Evolutionary conservation across 2,329 filamentous ascomycete species (phyloP).

Genomic region (Phaeoacremonium minimum): DNA sequence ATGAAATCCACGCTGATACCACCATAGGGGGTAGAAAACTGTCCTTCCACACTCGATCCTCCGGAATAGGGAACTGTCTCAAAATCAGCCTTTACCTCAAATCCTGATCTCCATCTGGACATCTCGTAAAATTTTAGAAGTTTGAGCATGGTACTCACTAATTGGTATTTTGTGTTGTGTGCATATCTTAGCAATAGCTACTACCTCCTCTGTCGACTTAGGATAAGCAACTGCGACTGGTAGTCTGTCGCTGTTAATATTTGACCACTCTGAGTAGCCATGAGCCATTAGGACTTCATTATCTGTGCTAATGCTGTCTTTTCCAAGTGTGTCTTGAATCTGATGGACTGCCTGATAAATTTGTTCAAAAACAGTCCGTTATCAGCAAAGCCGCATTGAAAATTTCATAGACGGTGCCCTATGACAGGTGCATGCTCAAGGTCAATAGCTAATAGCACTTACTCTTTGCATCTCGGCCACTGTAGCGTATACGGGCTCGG

Average conservation of each 20-base stretch:
- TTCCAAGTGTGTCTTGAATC: constrained; percentile 31
- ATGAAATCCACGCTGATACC: constrained; percentile 88
- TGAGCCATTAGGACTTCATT: constrained; percentile 57
- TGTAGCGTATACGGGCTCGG: no score
- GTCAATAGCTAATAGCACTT: no score
- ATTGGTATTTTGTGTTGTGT: constrained; percentile 77
- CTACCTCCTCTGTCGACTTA: constrained; percentile 55
- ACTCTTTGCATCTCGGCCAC: no score
- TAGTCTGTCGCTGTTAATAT: constrained; percentile 53
- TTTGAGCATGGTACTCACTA: no score
- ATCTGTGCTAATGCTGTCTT: constrained; percentile 59
- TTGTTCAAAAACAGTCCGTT: no score
- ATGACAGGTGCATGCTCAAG: no score
- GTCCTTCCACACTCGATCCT: constrained; percentile 81
- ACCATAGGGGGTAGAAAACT: constrained; percentile 82
- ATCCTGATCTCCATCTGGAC: no score
- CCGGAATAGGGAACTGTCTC: constrained; percentile 85
- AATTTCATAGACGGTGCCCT: no score
- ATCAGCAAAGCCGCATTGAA: no score
- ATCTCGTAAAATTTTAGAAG: no score
- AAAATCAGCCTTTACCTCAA: no score
- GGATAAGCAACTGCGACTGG: constrained; percentile 64
- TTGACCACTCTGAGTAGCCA: constrained; percentile 66
- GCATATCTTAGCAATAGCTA: constrained; percentile 62
- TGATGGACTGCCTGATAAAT: no score